Conservation (phyloP, 768 basidiomycete species). For the Lyophyllum semitale region DNA sequence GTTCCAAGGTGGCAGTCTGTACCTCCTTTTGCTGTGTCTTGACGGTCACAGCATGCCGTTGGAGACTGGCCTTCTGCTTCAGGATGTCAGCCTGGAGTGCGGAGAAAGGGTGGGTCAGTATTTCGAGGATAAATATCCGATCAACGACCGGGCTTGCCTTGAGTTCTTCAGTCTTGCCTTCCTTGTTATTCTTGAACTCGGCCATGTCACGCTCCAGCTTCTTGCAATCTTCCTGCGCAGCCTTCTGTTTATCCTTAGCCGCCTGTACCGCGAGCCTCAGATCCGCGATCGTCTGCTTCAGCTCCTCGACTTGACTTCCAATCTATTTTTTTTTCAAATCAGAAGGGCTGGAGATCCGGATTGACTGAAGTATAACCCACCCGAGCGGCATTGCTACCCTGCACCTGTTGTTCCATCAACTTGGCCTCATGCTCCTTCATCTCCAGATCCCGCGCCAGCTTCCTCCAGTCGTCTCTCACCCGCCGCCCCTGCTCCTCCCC, state of each 20-base stretch:
- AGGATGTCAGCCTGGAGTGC: conserved; percentile 65
- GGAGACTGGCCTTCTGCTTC: conserved; percentile 77
- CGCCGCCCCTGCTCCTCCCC: conserved; percentile 55
- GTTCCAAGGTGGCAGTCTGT: conserved; percentile 83
- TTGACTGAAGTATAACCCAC: conserved; percentile 44
- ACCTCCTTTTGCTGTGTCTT: conserved; percentile 90
- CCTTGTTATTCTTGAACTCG: conserved; percentile 99
- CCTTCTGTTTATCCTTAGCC: conserved; percentile 76
- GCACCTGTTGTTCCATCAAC: conserved; percentile 81
- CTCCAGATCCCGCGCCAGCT: conserved; percentile 68
- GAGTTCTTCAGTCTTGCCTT: conserved; percentile 92
- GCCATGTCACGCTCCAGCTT: conserved; percentile 96
- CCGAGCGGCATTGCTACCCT: conserved; percentile 85
- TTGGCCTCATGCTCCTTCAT: conserved; percentile 87
- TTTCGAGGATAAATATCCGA: neutral
- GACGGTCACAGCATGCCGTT: conserved; percentile 78
- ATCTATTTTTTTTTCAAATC: conserved; percentile 48
- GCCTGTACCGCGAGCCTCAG: conserved; percentile 59
- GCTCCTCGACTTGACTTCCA: conserved; percentile 73
- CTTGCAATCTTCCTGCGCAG: conserved; percentile 74
- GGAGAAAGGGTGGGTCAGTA: neutral
- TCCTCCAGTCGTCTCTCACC: conserved; percentile 63
- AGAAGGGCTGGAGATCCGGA: neutral
- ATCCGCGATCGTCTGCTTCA: conserved; percentile 63
- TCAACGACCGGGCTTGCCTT: conserved; percentile 54